Conservation (phyloP, 179 eudicot genomes). For the Drosera spatulata region DNA sequence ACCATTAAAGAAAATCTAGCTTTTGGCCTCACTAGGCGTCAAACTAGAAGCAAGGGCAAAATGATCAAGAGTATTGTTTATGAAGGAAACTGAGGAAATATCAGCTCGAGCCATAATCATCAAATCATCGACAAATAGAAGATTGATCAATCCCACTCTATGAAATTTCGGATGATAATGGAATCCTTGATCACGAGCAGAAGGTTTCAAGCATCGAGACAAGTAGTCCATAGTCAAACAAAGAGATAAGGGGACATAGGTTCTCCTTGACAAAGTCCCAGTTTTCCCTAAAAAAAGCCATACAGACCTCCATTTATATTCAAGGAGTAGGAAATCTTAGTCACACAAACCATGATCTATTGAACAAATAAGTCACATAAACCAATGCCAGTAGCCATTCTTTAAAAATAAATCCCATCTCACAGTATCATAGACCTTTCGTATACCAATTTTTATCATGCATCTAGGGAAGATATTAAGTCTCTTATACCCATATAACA, state of each 20-base stretch:
- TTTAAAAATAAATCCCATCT: not conserved
- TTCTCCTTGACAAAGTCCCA: not conserved
- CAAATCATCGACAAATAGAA: too few species aligned
- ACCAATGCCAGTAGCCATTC: not conserved
- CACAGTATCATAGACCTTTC: not conserved
- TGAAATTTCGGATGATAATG: too few species aligned
- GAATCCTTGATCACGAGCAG: too few species aligned
- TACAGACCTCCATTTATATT: not conserved
- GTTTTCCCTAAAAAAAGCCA: not conserved
- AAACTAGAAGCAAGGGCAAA: not conserved
- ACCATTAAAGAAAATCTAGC: not conserved
- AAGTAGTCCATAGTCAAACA: not conserved
- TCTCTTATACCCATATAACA: not conserved
- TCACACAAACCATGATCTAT: not conserved
- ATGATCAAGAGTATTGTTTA: not conserved
- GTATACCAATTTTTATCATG: not conserved
- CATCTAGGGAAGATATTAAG: not conserved
- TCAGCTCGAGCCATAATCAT: too few species aligned
- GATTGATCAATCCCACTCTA: too few species aligned
- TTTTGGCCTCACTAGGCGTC: not conserved
- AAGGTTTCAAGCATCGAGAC: not conserved
- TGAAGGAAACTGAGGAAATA: not conserved
- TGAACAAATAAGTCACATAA: not conserved
- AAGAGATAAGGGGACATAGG: not conserved
- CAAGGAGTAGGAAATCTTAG: not conserved